Conservation (phyloP, 2,329 filamentous ascomycete species). For the Phaeophleospora eucalypticola region DNA sequence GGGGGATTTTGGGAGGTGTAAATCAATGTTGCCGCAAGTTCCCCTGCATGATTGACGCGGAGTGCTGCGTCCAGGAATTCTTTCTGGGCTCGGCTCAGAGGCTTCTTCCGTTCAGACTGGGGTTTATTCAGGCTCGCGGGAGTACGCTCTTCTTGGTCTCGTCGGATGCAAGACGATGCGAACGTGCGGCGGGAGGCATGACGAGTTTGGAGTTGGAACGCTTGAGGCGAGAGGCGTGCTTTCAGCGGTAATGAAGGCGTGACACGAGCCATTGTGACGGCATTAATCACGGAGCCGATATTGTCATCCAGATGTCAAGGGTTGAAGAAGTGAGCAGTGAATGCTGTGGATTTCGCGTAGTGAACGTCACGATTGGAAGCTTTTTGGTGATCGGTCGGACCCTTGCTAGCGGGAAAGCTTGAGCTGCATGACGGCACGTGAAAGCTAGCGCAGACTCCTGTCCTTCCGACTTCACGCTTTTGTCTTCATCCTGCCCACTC, state of each 20-base stretch:
- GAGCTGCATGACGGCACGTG: background rate
- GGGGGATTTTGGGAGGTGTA: constrained; percentile 84
- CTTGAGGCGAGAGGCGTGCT: constrained; percentile 25
- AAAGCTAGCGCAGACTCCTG: background rate
- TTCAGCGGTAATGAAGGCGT: constrained; percentile 23
- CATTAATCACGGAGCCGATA: background rate
- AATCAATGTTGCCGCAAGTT: constrained; percentile 93
- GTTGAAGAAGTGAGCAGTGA: no score
- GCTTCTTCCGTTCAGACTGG: constrained; percentile 17
- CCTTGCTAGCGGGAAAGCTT: background rate
- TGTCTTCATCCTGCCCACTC: background rate
- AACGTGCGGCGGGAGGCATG: constrained; percentile 17
- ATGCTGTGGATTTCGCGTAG: no score
- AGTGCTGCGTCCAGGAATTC: constrained; percentile 75
- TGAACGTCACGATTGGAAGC: constrained; percentile 1
- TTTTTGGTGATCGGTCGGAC: constrained; percentile 2
- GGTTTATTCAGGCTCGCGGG: constrained; percentile 18
- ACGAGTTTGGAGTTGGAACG: constrained; percentile 29
- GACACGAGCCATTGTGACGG: constrained; percentile 3
- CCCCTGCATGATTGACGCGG: constrained; percentile 94
- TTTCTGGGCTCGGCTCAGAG: constrained; percentile 52
- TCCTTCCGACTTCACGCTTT: background rate
- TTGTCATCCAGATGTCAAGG: no score
- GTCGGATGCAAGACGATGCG: constrained; percentile 14
- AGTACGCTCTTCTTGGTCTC: constrained; percentile 19